These are phyloP conservation scores for Penicillium hordei DNA, from an alignment of 2,329 filamentous ascomycete species.

Conservation along the genomic window DNA sequence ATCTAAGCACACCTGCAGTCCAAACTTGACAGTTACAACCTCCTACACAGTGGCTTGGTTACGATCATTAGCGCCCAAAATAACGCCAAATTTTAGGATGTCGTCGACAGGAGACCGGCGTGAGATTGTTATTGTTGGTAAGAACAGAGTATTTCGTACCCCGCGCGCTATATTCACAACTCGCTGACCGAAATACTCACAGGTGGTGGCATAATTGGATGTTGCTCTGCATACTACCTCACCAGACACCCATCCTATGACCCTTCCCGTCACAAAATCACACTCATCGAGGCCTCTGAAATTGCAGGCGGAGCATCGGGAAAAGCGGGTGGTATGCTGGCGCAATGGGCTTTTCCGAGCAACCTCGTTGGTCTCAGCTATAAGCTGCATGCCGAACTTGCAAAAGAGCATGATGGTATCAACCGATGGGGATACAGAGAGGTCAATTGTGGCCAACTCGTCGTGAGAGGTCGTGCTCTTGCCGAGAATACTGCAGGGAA, in stretches of 20 bases:
- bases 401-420: constrained; percentile 76
- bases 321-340: constrained; percentile 89
- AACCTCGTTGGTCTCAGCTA: constrained; percentile 85
- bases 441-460: constrained; percentile 69
- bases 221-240: constrained; percentile 86
- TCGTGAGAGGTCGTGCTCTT: constrained; percentile 50
- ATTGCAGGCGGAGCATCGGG: constrained; percentile 92
- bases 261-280: constrained; percentile 71
- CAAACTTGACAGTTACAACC: neutral
- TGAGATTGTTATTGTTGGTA: constrained; percentile 45
- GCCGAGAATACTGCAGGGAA: constrained; percentile 36
- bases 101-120: constrained; percentile 31
- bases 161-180: constrained; percentile 19
- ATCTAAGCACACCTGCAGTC: constrained; percentile 5
- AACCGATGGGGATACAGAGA: constrained; percentile 83
- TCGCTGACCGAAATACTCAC: constrained; percentile 16
- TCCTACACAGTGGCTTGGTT: constrained; percentile 27
- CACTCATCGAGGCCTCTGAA: constrained; percentile 78
- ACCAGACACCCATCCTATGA: constrained; percentile 82
- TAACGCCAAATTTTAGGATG: constrained; percentile 31
- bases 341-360: constrained; percentile 84
- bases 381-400: constrained; percentile 76
- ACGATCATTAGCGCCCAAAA: constrained; percentile 14
- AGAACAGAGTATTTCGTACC: constrained; percentile 19
- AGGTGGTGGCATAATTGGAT: constrained; percentile 93